Evolutionary conservation across 2,329 filamentous ascomycete species (phyloP).

Genomic region (Neofusicoccum sp.): DNA sequence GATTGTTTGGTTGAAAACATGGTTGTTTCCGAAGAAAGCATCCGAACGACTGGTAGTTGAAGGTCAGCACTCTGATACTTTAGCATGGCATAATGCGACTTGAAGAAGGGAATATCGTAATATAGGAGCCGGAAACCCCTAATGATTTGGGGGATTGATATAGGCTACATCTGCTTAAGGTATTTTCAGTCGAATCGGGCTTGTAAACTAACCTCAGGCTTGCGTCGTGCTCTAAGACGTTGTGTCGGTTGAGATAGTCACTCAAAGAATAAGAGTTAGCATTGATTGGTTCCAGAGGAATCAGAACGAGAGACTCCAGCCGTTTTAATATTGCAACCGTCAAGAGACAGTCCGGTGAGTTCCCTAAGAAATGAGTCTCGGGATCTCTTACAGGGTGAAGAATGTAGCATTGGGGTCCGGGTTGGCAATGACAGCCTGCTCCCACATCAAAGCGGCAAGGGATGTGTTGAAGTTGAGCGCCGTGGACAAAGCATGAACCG

Average conservation of each 20-base stretch:
- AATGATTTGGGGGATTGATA: background rate
- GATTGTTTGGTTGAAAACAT: constrained; percentile 53
- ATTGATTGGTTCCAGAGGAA: background rate
- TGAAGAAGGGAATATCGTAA: no score
- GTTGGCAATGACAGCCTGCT: constrained; percentile 36
- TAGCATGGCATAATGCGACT: no score
- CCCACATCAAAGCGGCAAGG: constrained; percentile 44
- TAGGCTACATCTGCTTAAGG: background rate
- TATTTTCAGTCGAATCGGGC: constrained; percentile 19
- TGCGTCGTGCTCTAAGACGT: constrained; percentile 51
- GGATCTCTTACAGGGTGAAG: background rate
- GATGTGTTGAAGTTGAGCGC: constrained; percentile 46
- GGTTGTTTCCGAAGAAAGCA: constrained; percentile 51
- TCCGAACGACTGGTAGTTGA: constrained; percentile 43
- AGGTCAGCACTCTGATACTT: no score
- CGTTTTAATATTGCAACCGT: no score
- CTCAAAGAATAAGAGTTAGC: background rate
- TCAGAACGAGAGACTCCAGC: no score
- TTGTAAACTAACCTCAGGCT: constrained; percentile 31
- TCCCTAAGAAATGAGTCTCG: no score
- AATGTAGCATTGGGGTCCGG: constrained; percentile 8
- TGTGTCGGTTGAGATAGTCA: constrained; percentile 47
- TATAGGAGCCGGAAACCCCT: no score
- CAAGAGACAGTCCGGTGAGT: no score
- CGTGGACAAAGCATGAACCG: constrained; percentile 38